Evolutionary conservation across 1,139 yeast genomes (phyloP).

Genomic region (Lodderomyces pseudojiufengensis): DNA sequence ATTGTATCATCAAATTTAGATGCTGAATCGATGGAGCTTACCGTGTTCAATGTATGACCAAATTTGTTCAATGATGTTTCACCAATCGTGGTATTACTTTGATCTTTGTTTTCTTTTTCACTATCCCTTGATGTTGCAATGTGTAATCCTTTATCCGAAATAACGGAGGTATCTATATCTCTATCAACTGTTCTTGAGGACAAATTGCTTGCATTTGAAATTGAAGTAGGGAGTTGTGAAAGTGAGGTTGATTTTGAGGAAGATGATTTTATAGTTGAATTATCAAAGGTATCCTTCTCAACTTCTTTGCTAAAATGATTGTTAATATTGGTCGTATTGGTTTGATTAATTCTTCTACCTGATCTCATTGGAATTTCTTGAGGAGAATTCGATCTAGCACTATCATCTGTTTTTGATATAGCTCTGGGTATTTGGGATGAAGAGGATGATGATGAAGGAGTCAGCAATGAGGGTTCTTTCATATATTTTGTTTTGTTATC

Average conservation of each 20-base stretch:
- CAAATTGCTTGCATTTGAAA: constrained; percentile 6
- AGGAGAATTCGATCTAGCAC: neutral
- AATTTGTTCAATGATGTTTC: too few relatives aligned
- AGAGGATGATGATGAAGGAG: neutral
- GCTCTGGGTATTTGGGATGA: neutral
- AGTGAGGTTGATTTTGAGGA: neutral
- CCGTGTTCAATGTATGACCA: constrained; percentile 3
- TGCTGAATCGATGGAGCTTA: constrained; percentile 8
- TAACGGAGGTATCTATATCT: too few relatives aligned
- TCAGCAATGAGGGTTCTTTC: too few relatives aligned
- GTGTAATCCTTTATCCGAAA: too few relatives aligned
- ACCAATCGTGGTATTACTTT: neutral
- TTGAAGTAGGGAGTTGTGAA: constrained; percentile 6
- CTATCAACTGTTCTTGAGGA: constrained; percentile 1
- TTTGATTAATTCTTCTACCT: constrained; percentile 11
- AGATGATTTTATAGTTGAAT: neutral
- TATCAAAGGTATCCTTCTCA: too few relatives aligned
- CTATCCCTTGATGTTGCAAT: neutral
- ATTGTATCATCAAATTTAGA: constrained; percentile 4
- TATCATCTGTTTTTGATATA: neutral
- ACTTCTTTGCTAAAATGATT: too few relatives aligned
- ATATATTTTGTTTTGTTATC: too few relatives aligned
- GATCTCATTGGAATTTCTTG: constrained; percentile 14
- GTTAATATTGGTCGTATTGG: neutral
- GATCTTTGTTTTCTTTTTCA: neutral